Conservation (phyloP, 225 moss, liverwort and hornwort species). For the Physcomitrium patens region DNA sequence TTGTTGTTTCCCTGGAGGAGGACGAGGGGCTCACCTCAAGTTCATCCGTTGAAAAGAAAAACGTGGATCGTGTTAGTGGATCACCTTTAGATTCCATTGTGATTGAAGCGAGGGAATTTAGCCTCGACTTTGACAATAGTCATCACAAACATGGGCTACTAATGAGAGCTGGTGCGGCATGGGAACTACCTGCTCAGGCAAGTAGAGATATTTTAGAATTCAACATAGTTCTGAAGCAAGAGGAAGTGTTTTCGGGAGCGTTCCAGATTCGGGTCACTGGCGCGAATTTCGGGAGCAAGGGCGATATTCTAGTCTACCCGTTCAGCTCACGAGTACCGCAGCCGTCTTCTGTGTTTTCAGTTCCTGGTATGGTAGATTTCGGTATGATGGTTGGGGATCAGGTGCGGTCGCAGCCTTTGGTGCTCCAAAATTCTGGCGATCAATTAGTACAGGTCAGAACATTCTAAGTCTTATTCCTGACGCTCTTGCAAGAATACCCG, state of each 20-base stretch:
- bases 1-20: constrained; percentile 49
- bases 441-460: constrained; percentile 64
- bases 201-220: constrained; percentile 67
- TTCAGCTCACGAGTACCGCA: constrained; percentile 64
- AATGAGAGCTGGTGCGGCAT: constrained; percentile 64
- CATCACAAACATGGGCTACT: constrained; percentile 39
- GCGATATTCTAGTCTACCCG: constrained; percentile 60
- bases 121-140: constrained; percentile 31
- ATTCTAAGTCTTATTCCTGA: not conserved
- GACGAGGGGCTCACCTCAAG: constrained; percentile 30
- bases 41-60: constrained; percentile 1
- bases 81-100: constrained; percentile 35
- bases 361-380: constrained; percentile 72
- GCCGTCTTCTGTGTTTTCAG: constrained; percentile 56
- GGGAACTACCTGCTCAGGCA: constrained; percentile 67
- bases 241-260: constrained; percentile 61
- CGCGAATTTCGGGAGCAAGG: constrained; percentile 37
- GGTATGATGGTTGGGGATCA: constrained; percentile 64
- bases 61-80: constrained; percentile 28
- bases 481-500: too few species aligned
- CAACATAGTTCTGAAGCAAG: constrained; percentile 49
- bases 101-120: constrained; percentile 37
- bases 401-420: constrained; percentile 57
- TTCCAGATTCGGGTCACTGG: constrained; percentile 70
- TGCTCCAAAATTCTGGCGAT: constrained; percentile 71